phyloP scores from a whole-genome alignment of 1,139 yeast species.

The Taphrina deformans region DNA sequence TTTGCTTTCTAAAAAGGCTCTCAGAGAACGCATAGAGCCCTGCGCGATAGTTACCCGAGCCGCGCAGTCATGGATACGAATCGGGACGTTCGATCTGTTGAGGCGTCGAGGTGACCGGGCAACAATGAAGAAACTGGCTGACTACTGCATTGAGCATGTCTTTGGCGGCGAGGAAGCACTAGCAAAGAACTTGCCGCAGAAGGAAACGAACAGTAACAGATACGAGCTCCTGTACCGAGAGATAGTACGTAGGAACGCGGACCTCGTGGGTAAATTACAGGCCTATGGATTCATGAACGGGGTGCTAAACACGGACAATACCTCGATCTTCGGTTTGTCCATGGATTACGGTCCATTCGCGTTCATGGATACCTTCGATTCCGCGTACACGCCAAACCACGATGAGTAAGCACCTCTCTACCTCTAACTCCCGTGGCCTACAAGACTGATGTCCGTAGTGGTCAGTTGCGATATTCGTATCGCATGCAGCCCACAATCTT shows the following conservation, averaged over 20 bases:
- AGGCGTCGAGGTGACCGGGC: slow-evolving; percentile 69
- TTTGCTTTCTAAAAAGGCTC: slow-evolving; percentile 75
- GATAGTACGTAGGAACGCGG: slow-evolving; percentile 67
- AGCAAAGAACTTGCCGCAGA: slow-evolving; percentile 16
- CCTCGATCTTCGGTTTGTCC: slow-evolving; percentile 79
- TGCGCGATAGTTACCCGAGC: slow-evolving; percentile 85
- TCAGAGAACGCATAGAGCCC: slow-evolving; percentile 63
- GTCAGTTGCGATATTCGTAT: slow-evolving; percentile 68
- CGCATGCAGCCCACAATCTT: slow-evolving; percentile 78
- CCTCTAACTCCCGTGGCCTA: not conserved
- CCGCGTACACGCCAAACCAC: slow-evolving; percentile 81
- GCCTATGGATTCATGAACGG: slow-evolving; percentile 91
- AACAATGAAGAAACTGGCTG: slow-evolving; percentile 63
- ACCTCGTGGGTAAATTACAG: slow-evolving; percentile 82
- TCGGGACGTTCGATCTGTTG: slow-evolving; percentile 87
- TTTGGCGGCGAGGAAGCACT: slow-evolving; percentile 50
- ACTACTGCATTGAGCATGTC: slow-evolving; percentile 70
- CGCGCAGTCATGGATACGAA: slow-evolving; percentile 81
- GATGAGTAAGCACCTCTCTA: slow-evolving; percentile 44
- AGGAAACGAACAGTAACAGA: slow-evolving; percentile 48
- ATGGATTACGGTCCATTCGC: slow-evolving; percentile 96
- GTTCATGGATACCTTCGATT: slow-evolving; percentile 79
- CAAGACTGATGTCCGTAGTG: slow-evolving; percentile 53
- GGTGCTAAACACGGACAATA: slow-evolving; percentile 90
- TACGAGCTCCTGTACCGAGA: slow-evolving; percentile 75